phyloP scores from a whole-genome alignment of 1,139 yeast genomes.

The Ashbya aceris region DNA sequence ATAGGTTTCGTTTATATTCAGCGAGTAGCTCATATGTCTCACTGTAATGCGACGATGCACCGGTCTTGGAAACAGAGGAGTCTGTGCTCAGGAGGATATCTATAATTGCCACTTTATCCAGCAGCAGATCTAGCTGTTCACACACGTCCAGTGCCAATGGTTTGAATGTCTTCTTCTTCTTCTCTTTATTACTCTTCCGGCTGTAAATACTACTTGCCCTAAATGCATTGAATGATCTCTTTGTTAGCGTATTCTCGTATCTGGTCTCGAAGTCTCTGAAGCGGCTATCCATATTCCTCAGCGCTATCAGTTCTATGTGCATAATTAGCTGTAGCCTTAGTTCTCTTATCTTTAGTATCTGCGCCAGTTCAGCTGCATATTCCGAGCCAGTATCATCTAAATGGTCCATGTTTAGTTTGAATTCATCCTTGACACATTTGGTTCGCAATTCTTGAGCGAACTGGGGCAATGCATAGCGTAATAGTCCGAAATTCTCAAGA shows the following conservation, averaged over 20 bases:
- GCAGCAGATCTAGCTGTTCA: slow-evolving; percentile 35
- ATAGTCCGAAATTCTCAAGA: slow-evolving; percentile 4
- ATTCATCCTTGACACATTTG: neutral
- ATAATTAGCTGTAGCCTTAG: slow-evolving; percentile 57
- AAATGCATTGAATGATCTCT: slow-evolving; percentile 35
- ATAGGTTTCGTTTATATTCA: slow-evolving; percentile 19
- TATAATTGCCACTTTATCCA: slow-evolving; percentile 49
- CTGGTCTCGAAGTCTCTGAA: slow-evolving; percentile 24
- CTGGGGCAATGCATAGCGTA: slow-evolving; percentile 4
- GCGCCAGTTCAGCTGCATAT: slow-evolving; percentile 10
- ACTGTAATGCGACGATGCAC: neutral
- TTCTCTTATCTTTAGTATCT: slow-evolving; percentile 48
- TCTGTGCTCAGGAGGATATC: slow-evolving; percentile 39
- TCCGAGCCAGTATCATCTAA: neutral
- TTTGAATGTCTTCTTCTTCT: neutral
- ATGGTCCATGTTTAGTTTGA: neutral
- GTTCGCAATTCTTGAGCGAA: slow-evolving; percentile 4
- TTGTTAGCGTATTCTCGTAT: slow-evolving; percentile 22
- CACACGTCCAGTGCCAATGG: slow-evolving; percentile 16
- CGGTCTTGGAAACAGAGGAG: slow-evolving; percentile 10
- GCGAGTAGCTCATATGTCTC: slow-evolving; percentile 7
- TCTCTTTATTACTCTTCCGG: slow-evolving; percentile 11
- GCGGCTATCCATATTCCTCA: slow-evolving; percentile 26
- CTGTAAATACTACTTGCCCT: slow-evolving; percentile 15
- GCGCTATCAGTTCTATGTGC: slow-evolving; percentile 38